phyloP scores from a whole-genome alignment of 495 filamentous ascomycete genomes.

The Recurvomyces mirabilis region DNA sequence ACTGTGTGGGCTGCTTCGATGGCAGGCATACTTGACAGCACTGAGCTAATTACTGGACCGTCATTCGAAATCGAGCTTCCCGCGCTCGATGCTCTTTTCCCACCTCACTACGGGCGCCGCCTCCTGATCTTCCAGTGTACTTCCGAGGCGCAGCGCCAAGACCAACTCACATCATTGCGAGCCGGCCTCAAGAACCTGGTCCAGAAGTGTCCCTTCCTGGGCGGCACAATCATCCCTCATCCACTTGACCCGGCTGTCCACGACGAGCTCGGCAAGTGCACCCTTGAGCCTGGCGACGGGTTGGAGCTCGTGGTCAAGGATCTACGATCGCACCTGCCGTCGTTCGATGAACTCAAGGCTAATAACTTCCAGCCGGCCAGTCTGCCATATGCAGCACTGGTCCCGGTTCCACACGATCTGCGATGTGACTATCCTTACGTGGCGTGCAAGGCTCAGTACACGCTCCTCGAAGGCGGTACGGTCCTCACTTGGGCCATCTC shows the following conservation, averaged over 20 bases:
- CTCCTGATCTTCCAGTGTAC: constrained; percentile 2
- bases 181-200: neutral
- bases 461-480: neutral
- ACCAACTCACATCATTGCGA: neutral
- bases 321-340: neutral
- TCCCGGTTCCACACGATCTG: neutral
- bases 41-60: neutral
- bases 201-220: neutral
- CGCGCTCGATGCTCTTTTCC: neutral
- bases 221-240: neutral
- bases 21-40: constrained; percentile 1
- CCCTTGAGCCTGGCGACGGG: neutral
- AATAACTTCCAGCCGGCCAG: neutral
- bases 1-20: no score
- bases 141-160: neutral
- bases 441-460: constrained; percentile 1
- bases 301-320: constrained; percentile 5
- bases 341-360: neutral
- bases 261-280: neutral
- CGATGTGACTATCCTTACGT: neutral
- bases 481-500: constrained; percentile 3
- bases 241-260: neutral
- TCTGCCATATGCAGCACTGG: neutral
- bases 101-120: constrained; percentile 1
- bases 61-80: constrained; percentile 5